A percentile compares a stretch with the other conserved stretches of the same genome.
These are phyloP conservation scores for Lepidium africanum DNA, from an alignment of 345 rosid genomes.

Conservation along the genomic window DNA sequence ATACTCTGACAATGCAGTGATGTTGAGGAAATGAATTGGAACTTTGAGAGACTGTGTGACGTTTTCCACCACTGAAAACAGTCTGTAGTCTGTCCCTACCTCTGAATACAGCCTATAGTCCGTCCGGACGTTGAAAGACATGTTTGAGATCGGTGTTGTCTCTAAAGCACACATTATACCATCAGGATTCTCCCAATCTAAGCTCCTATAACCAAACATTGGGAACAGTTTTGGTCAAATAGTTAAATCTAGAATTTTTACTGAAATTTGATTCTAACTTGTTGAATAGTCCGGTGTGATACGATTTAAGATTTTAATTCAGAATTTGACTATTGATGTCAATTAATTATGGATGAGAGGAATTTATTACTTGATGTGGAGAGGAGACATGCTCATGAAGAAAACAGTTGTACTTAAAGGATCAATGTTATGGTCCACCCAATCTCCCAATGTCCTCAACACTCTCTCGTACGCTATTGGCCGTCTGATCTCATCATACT, in stretches of 20 bases:
- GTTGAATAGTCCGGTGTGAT: too few relatives aligned
- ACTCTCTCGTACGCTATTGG: constrained; percentile 61
- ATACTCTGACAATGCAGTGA: constrained; percentile 59
- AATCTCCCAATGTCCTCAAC: constrained; percentile 64
- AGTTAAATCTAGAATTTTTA: too few relatives aligned
- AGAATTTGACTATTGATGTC: too few relatives aligned
- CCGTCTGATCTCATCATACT: constrained; percentile 72
- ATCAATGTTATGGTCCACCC: constrained; percentile 79
- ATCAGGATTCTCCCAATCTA: constrained; percentile 74
- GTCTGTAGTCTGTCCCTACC: constrained; percentile 59
- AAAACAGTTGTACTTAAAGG: constrained; percentile 68
- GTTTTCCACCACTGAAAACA: constrained; percentile 37
- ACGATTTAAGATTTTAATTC: too few relatives aligned
- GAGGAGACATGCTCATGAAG: constrained; percentile 92
- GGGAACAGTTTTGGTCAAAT: too few relatives aligned
- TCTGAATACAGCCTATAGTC: neutral
- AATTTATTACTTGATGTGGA: constrained; percentile 63
- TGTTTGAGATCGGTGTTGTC: constrained; percentile 43
- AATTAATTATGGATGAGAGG: neutral
- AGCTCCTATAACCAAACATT: constrained; percentile 42
- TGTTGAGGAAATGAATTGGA: constrained; percentile 52
- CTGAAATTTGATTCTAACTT: too few relatives aligned
- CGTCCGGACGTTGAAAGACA: constrained; percentile 17
- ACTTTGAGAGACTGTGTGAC: constrained; percentile 41
- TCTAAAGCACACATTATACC: constrained; percentile 73